Base-by-base conservation (phyloP, 179 eudicot genomes). In the Gypsophila paniculata region DNA sequence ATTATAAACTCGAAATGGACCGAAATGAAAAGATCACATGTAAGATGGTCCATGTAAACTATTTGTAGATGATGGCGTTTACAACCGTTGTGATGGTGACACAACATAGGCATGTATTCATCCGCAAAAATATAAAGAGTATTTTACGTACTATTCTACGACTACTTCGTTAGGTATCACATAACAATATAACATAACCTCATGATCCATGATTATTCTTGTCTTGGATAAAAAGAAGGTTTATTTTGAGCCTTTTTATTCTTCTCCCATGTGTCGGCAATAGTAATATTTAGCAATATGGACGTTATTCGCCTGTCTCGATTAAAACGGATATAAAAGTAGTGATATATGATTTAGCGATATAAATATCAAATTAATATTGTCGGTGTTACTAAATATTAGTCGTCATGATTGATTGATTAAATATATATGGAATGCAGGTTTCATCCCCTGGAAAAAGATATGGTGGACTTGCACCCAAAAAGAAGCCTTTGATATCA, bases 401-500 rank as follows among this genome's bases (percentile, higher is more conserved):
- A n/a, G n/a, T n/a, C n/a, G n/a, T n/a, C n/a, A n/a, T n/a, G n/a
- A n/a, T n/a, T n/a, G n/a, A n/a, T n/a, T n/a, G n/a, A n/a, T n/a
- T n/a, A n/a, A n/a, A n/a, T n/a, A n/a, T 3, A 32, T 22, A 19
- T 62, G 51, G 23, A 39, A 15, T 73, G 68, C 75, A 86, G 93
- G 77, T 36, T 58, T 76, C 82, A 51, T 77, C 89, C 6, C 49
- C 5, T 5, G 82, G 69, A 46, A 85, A 79, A 29, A 90, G 85
- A 70, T 92, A 92, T 61, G 96, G 92, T 68, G 91, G 91, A 75
- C 85, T 92, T 21, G 80, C 68, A 62, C 98, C 96, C 4, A 90
- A 83, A 77, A 92, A 85, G 83, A 92, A 90, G 87, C 98, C 96
- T 63, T 70, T 92, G 7, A 92, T 92, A 60, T 82, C 94, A 38